Percentiles rank a stretch among this genome's conserved stretches.
Evolutionary conservation across 192 early-diverging fungal genomes (phyloP).

Genomic region (Backusella morwellensis): DNA sequence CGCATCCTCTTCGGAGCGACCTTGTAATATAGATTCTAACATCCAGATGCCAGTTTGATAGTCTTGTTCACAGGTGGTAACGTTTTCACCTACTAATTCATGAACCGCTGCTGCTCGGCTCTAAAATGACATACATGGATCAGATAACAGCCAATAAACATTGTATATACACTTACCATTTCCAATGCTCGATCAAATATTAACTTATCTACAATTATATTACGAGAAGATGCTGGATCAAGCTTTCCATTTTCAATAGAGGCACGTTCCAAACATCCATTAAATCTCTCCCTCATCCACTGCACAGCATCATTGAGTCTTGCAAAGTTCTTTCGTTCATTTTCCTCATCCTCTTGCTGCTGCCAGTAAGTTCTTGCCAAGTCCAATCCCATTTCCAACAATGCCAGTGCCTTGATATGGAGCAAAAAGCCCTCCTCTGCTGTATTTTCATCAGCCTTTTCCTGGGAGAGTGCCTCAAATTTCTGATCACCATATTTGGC

Average conservation of each 20-base stretch:
- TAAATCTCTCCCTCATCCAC: constrained; percentile 89
- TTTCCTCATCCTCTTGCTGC: constrained; percentile 25
- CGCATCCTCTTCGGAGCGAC: constrained; percentile 37
- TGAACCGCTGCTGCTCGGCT: constrained; percentile 60
- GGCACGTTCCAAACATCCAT: constrained; percentile 86
- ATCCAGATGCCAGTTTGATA: constrained; percentile 78
- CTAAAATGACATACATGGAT: constrained; percentile 23
- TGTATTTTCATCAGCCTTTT: constrained; percentile 30
- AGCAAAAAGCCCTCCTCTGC: constrained; percentile 72
- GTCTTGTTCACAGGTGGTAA: constrained; percentile 65
- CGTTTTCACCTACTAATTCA: constrained; percentile 62
- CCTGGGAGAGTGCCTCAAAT: constrained; percentile 48
- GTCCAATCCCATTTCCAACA: constrained; percentile 59
- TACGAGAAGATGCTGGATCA: constrained; percentile 20
- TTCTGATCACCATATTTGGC: constrained; percentile 61
- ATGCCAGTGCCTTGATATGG: constrained; percentile 64
- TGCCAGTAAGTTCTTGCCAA: constrained; percentile 57
- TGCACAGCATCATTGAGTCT: constrained; percentile 67
- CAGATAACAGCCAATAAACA: background rate
- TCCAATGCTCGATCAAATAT: constrained; percentile 75
- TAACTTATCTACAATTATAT: constrained; percentile 61
- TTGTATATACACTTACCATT: constrained; percentile 39
- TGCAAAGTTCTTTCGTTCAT: constrained; percentile 39
- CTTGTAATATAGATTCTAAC: constrained; percentile 69
- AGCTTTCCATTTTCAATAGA: constrained; percentile 55